phyloP scores from a whole-genome alignment of 2,329 filamentous ascomycete species.

The Sporothrix schenckii region DNA sequence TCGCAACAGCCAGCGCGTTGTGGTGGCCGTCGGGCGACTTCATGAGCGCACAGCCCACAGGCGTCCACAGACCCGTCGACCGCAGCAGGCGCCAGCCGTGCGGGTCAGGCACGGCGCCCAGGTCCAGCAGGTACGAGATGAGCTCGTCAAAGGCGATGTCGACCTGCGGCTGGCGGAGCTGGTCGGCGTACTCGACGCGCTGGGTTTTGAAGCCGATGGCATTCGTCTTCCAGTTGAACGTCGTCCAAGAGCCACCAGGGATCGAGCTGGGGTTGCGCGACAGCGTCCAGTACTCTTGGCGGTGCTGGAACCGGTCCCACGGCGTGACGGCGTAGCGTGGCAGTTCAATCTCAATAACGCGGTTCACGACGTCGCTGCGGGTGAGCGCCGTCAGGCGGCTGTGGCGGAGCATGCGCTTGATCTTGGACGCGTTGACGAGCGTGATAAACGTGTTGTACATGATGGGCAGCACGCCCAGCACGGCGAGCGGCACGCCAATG shows the following conservation, averaged over 20 bases:
- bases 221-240: constrained; percentile 67
- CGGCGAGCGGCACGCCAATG: constrained; percentile 44
- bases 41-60: constrained; percentile 60
- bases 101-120: constrained; percentile 63
- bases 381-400: constrained; percentile 63
- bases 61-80: constrained; percentile 63
- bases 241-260: constrained; percentile 65
- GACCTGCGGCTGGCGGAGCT: constrained; percentile 57
- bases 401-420: constrained; percentile 60
- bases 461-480: constrained; percentile 59
- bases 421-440: constrained; percentile 61
- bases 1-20: constrained; percentile 56
- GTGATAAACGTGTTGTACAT: constrained; percentile 67
- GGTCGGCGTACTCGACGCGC: constrained; percentile 64
- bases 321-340: constrained; percentile 67
- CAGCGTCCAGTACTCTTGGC: constrained; percentile 61
- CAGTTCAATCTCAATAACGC: constrained; percentile 67
- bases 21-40: constrained; percentile 54
- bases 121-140: constrained; percentile 63
- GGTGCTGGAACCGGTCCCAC: constrained; percentile 56
- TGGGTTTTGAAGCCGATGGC: constrained; percentile 64
- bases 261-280: constrained; percentile 56
- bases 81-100: constrained; percentile 62
- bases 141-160: constrained; percentile 62
- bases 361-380: constrained; percentile 65